These are phyloP conservation scores for Populus hybrid DNA, from an alignment of 441 rosid species.

Conservation along the genomic window DNA sequence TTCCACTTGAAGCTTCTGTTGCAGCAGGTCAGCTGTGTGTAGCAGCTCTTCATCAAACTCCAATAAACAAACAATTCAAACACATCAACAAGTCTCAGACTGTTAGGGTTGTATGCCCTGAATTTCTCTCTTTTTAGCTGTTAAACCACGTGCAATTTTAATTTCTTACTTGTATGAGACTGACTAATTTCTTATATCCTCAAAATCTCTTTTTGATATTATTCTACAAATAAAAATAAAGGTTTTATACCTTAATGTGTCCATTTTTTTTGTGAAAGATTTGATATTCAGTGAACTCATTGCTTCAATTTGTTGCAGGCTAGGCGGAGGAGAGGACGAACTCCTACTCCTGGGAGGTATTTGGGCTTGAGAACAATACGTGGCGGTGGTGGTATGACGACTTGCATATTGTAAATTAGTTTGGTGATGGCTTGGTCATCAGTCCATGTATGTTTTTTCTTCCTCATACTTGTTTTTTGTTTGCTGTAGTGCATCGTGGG, in stretches of 20 bases:
- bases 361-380: conserved; percentile 57
- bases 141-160: conserved; percentile 14
- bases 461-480: not conserved
- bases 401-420: not conserved
- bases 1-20: conserved; percentile 77
- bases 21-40: conserved; percentile 98
- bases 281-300: conserved; percentile 4
- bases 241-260: too few relatives aligned
- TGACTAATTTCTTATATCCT: too few relatives aligned
- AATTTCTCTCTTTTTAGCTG: conserved; percentile 55
- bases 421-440: not conserved
- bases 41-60: conserved; percentile 78
- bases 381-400: too few relatives aligned
- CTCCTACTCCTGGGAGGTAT: conserved; percentile 95
- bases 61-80: conserved; percentile 67
- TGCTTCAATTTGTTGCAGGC: conserved; percentile 43
- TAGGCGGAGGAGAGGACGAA: conserved; percentile 75
- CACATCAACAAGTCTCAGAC: conserved; percentile 54
- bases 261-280: not conserved
- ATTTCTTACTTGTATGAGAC: too few relatives aligned
- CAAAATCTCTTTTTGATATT: too few relatives aligned
- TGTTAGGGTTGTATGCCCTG: conserved; percentile 93
- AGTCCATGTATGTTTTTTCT: not conserved
- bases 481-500: conserved; percentile 34
- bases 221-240: too few relatives aligned